phyloP scores from a whole-genome alignment of 2,329 filamentous ascomycete species.

The Podosphaera fusca region DNA sequence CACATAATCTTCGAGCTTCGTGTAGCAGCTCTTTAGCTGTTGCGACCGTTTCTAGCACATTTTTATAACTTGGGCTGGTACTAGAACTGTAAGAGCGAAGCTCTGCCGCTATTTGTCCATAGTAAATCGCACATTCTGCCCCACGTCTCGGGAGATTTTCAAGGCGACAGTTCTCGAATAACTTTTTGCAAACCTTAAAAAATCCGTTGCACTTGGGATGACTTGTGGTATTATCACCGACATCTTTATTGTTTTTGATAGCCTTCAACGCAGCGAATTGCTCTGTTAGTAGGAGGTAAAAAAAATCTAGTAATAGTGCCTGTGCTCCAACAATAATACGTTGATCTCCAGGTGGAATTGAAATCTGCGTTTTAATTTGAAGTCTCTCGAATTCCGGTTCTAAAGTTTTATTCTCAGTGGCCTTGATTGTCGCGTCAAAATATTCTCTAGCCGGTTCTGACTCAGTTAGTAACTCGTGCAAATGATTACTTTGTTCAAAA shows the following conservation, averaged over 20 bases:
- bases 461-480: neutral
- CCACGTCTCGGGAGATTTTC: conserved; percentile 18
- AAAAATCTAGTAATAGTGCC: neutral
- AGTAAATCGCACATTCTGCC: conserved; percentile 18
- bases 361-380: neutral
- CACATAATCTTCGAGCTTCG: conserved; percentile 16
- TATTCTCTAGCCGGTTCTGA: neutral
- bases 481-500: too few species aligned
- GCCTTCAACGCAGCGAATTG: neutral
- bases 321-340: neutral
- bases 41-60: conserved; percentile 4
- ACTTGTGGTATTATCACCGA: neutral
- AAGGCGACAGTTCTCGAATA: conserved; percentile 14
- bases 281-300: neutral
- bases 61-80: conserved; percentile 4
- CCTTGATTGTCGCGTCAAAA: neutral
- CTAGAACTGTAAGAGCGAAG: neutral
- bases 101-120: conserved; percentile 6
- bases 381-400: neutral
- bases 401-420: neutral
- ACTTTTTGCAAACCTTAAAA: conserved; percentile 12
- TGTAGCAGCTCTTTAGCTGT: conserved; percentile 12
- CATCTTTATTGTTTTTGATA: neutral
- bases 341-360: neutral
- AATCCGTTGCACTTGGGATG: conserved; percentile 5